Base-by-base conservation (phyloP, 1,284 basidiomycete genomes). In the Limonomyces culmigenus region DNA sequence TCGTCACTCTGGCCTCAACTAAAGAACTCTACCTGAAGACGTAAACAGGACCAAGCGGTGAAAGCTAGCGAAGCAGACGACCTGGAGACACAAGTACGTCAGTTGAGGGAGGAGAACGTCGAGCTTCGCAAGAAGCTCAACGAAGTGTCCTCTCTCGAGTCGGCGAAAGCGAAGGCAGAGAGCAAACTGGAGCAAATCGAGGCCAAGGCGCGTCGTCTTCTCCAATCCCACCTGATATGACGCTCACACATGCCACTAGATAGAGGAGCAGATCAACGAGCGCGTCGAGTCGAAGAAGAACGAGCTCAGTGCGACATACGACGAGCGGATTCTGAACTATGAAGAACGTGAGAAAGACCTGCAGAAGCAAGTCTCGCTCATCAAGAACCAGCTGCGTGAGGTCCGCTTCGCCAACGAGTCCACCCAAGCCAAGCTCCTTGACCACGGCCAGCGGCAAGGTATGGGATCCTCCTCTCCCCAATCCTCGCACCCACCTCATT, bases 301-400 rank as follows among this genome's bases (percentile, higher is more conserved):
- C 40, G 92, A 96, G 57, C 63, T 96, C 10, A 87, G 92, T 44
- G 93, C 93, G 14, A 89, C 86, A 4, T 96, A 95, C 47, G 92
- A 97, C 47, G 93, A 98, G 60, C 78, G 81, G 46, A 68, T 97
- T 52, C 68, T 84, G 39, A 97, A 97, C 53, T 93, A 93, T 45
- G 86, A 92, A 53, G 89, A 95, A 50, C 69, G 89, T 35, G 92
- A 97, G 56, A 79, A 86, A 51, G 91, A 93, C 47, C 60, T 96
- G 33, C 81, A 86, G 44, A 74, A 81, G 15, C 91, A 96, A 49
- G 67, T 96, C 2, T 65, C 78, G 16, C 63, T 92, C 11, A 74
- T 80, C 29, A 88, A 85, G 52, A 76, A 74, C 32, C 95, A 98
- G 55, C 64, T 98, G 13, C 73, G 79, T 19, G 89, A 95, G 45